Percentiles rank a stretch among this genome's conserved stretches.
Evolutionary conservation across 768 basidiomycete species (phyloP).

Genomic region (Rubroboletus satanas): DNA sequence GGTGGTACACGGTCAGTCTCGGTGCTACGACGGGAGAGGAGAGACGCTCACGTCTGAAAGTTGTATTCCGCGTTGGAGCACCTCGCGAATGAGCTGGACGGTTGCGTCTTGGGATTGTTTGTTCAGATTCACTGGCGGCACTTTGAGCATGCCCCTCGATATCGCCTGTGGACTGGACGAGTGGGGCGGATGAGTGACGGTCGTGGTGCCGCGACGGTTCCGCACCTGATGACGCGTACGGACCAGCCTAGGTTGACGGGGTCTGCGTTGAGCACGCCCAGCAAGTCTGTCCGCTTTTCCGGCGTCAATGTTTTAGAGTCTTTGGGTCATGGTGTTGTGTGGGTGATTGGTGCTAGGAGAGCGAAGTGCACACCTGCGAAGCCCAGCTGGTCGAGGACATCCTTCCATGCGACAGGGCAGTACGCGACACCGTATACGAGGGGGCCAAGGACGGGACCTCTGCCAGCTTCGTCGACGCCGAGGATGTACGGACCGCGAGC

Average conservation of each 20-base stretch:
- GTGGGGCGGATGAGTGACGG: not conserved
- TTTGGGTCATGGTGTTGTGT: constrained; percentile 29
- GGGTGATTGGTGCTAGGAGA: not conserved
- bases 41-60: constrained; percentile 61
- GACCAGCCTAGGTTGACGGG: constrained; percentile 76
- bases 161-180: constrained; percentile 79
- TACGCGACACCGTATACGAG: constrained; percentile 96
- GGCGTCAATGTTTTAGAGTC: constrained; percentile 91
- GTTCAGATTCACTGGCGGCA: constrained; percentile 83
- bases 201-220: not conserved
- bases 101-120: constrained; percentile 88
- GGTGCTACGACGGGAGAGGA: not conserved
- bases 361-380: constrained; percentile 69
- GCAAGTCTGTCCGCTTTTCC: constrained; percentile 59
- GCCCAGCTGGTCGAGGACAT: constrained; percentile 71
- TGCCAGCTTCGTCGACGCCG: constrained; percentile 97
- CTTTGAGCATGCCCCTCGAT: constrained; percentile 84
- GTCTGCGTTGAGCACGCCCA: constrained; percentile 66
- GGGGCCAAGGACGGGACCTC: constrained; percentile 93
- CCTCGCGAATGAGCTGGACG: constrained; percentile 78
- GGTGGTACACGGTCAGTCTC: not conserved
- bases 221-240: constrained; percentile 68
- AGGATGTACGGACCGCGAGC: constrained; percentile 82
- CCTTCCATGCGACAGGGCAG: constrained; percentile 76
- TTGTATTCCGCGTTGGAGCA: constrained; percentile 74